These are phyloP conservation scores for Apophysomyces variabilis DNA, from an alignment of 371 early-diverging fungal genomes.

Conservation along the genomic window DNA sequence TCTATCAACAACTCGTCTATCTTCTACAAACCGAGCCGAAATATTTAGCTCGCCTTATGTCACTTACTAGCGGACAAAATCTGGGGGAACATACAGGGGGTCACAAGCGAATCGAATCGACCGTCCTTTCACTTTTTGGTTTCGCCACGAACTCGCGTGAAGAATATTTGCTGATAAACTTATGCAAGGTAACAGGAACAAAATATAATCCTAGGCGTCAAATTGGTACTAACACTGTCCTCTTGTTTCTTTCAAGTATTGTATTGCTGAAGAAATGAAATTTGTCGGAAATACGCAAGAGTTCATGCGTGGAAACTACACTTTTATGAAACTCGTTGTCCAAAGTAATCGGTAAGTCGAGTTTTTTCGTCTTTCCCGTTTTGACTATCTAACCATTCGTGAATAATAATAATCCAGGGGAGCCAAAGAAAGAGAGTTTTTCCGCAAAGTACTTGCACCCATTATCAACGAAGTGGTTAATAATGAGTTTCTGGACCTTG, in stretches of 20 bases:
- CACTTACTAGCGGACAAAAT: conserved; percentile 68
- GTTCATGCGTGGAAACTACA: conserved; percentile 92
- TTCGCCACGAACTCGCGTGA: conserved; percentile 96
- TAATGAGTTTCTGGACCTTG: conserved; percentile 83
- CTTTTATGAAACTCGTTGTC: conserved; percentile 94
- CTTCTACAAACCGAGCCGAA: conserved; percentile 95
- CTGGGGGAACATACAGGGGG: conserved; percentile 31
- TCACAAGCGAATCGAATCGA: conserved; percentile 79
- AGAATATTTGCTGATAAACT: conserved; percentile 94
- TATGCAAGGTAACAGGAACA: conserved; percentile 76
- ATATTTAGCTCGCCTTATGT: conserved; percentile 88
- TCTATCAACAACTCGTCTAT: conserved; percentile 94
- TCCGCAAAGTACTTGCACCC: conserved; percentile 85
- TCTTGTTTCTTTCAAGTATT: conserved; percentile 48
- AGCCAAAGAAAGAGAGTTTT: conserved; percentile 93
- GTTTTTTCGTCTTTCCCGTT: neutral
- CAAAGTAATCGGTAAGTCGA: conserved; percentile 78
- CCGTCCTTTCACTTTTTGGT: conserved; percentile 93
- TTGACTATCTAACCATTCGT: neutral
- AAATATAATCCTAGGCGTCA: conserved; percentile 71
- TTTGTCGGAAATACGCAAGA: conserved; percentile 83
- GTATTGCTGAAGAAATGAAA: conserved; percentile 90
- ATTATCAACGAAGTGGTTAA: conserved; percentile 77
- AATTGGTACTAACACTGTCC: conserved; percentile 35
- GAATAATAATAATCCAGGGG: conserved; percentile 55